Evolutionary conservation across 2,329 filamentous ascomycete genomes (phyloP), one percentile per base, ranked within the genome.

Genomic region (Trichothecium sympodiale): DNA sequence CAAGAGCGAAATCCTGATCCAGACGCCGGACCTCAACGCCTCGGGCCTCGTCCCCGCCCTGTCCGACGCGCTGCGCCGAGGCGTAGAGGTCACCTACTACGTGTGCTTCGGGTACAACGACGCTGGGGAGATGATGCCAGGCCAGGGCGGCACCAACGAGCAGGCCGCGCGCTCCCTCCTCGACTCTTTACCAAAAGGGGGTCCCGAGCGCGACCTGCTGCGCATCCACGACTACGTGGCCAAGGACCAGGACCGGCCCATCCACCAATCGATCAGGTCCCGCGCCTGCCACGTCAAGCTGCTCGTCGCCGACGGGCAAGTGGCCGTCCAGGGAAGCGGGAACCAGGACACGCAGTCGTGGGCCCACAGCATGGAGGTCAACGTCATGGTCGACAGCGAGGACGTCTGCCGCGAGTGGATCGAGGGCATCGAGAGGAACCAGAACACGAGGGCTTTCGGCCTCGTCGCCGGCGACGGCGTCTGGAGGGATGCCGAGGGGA

Each of bases 301-400:
- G 3, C 71, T 88, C 62, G 80, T 88, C 29, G 76, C 74, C 2
- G 83, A 89, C 51, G 71, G 70, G 30, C 59, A 60, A 16, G 67
- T 89, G 26, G 82, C 71, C 3, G 77, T 88, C 26, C 71, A 82
- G 53, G 83, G 83, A 4, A 83, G 74, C 43, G 83, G 82, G 0
- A 89, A 88, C 48, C 79, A 87, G 52, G 83, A 89, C 46, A 87
- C 83, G 2, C 83, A 89, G 55, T 77, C 70, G 15, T 88, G 81
- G 77, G 87, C 70, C 44, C 83, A 89, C 49, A 78, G 71, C 37
- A 81, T 87, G 53, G 83, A 89, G 53, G 69, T 83, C 37, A 88
- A 89, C 44, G 55, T 88, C 17, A 74, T 89, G 69, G 57, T 87
- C 5, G 83, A 89, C 42, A 79, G 71, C 15, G 46, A 54, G 0